Evolutionary conservation across 306 rosid genomes (phyloP).

Genomic region (Lathyrus oleraceus): DNA sequence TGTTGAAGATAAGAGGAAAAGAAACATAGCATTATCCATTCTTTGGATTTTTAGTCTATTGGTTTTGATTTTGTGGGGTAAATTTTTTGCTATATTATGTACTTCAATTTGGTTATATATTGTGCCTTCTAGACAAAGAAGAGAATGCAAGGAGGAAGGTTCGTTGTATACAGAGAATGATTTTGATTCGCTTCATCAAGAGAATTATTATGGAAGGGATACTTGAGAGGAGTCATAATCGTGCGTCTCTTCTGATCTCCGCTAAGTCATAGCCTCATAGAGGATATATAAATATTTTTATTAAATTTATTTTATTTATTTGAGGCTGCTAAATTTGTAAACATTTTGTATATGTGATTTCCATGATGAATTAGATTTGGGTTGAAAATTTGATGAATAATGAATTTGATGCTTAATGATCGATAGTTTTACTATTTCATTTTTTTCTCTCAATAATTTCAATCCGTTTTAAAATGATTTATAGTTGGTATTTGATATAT

Average conservation of each 20-base stretch:
- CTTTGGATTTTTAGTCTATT: conserved; percentile 25
- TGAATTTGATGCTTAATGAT: too few species aligned
- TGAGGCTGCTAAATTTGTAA: background rate
- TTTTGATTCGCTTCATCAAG: conserved; percentile 21
- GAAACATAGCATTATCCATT: background rate
- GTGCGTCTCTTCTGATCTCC: background rate
- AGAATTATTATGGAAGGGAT: conserved; percentile 28
- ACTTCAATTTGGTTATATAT: conserved; percentile 31
- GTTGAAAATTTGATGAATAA: background rate
- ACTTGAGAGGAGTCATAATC: conserved; percentile 3
- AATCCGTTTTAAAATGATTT: too few species aligned
- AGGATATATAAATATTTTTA: background rate
- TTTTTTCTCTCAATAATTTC: too few species aligned
- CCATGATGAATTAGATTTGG: background rate
- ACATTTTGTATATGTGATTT: background rate
- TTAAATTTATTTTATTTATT: background rate
- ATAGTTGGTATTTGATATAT: too few species aligned
- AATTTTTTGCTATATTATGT: conserved; percentile 25
- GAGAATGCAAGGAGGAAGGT: background rate
- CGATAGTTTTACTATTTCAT: too few species aligned
- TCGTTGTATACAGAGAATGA: background rate
- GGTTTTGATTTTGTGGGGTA: conserved; percentile 44
- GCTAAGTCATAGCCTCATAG: background rate
- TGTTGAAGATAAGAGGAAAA: conserved; percentile 2
- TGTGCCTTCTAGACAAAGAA: background rate